These are phyloP conservation scores for Parastagonospora nodorum DNA, from an alignment of 2,329 filamentous ascomycete species.

Conservation along the genomic window DNA sequence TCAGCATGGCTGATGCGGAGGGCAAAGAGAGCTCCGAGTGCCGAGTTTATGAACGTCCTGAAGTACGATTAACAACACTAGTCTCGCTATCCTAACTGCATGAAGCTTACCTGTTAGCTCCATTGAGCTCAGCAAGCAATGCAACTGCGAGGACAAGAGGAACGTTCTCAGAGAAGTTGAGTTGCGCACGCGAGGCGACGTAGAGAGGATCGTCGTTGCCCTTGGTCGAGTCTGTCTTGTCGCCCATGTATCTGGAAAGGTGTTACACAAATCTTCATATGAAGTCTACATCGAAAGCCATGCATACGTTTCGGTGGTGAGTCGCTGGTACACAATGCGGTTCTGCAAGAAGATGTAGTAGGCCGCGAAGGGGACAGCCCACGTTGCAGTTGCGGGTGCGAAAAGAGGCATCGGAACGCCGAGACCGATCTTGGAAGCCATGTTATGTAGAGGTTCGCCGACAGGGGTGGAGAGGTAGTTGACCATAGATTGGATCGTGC, in stretches of 20 bases:
- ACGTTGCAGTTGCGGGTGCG: slow-evolving; percentile 47
- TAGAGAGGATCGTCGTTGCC: slow-evolving; percentile 38
- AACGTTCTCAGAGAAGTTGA: slow-evolving; percentile 53
- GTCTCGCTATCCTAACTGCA: not conserved
- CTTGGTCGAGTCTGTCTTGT: slow-evolving; percentile 18
- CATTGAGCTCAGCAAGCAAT: slow-evolving; percentile 53
- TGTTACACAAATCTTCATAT: slow-evolving; percentile 9
- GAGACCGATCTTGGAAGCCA: slow-evolving; percentile 40
- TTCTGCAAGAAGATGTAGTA: slow-evolving; percentile 51
- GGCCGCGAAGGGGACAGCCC: slow-evolving; percentile 48
- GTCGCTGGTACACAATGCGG: slow-evolving; percentile 45
- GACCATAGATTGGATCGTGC: slow-evolving; percentile 9
- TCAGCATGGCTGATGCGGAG: slow-evolving; percentile 49
- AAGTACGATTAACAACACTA: not conserved
- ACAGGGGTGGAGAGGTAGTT: slow-evolving; percentile 19
- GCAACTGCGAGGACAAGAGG: slow-evolving; percentile 47
- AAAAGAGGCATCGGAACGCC: slow-evolving; percentile 38
- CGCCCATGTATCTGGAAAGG: slow-evolving; percentile 29
- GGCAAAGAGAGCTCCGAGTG: slow-evolving; percentile 46
- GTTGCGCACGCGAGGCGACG: slow-evolving; percentile 44
- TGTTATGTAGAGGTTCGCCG: slow-evolving; percentile 14
- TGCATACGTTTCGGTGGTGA: slow-evolving; percentile 37
- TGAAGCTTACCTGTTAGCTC: slow-evolving; percentile 40
- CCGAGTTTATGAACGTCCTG: slow-evolving; percentile 37
- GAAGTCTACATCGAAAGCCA: not conserved